phyloP scores from a whole-genome alignment of 139 green algal species.

The Trebouxia sp. region DNA sequence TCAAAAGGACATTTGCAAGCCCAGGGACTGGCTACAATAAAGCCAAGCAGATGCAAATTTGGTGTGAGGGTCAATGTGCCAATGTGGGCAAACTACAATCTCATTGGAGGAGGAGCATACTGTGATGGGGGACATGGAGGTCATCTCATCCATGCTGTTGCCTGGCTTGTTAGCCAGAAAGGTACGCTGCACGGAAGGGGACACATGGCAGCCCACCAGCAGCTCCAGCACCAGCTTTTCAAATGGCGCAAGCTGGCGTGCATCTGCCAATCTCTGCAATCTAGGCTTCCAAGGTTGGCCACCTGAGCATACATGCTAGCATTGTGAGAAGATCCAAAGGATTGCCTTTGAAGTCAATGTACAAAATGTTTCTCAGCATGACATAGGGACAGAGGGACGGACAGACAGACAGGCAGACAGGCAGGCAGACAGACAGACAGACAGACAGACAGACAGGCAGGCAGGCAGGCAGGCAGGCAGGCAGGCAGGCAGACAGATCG shows the following conservation, averaged over 20 bases:
- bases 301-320: background rate
- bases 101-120: background rate
- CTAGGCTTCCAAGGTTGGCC: slow-evolving; percentile 26
- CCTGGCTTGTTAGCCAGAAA: slow-evolving; percentile 13
- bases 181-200: slow-evolving; percentile 29
- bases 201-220: slow-evolving; percentile 31
- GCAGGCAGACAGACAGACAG: background rate
- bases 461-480: background rate
- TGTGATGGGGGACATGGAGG: slow-evolving; percentile 4
- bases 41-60: too few species aligned
- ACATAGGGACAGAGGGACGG: too few species aligned
- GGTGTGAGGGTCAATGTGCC: too few species aligned
- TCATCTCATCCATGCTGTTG: slow-evolving; percentile 16
- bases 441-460: background rate
- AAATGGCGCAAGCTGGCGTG: slow-evolving; percentile 24
- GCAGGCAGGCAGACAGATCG: background rate
- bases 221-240: slow-evolving; percentile 32
- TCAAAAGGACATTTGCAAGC: too few species aligned
- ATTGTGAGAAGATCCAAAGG: too few species aligned
- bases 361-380: too few species aligned
- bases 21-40: too few species aligned
- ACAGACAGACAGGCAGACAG: background rate
- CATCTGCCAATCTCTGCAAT: slow-evolving; percentile 20
- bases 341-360: too few species aligned
- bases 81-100: too few species aligned